Conservation (phyloP, 108 stramenopile species). For the Phaeodactylum tricornutum region DNA sequence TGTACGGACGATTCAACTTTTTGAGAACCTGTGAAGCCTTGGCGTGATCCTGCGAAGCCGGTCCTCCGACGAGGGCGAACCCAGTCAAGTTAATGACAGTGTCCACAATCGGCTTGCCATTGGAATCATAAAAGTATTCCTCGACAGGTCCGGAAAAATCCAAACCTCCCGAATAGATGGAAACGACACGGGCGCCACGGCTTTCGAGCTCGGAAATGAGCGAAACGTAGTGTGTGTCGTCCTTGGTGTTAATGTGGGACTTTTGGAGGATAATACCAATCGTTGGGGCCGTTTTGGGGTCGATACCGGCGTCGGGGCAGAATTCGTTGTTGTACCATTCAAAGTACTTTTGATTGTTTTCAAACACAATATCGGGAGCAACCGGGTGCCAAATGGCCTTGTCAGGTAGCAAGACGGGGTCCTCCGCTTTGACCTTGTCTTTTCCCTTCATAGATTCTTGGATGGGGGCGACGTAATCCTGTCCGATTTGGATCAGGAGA, state of each 20-base stretch:
- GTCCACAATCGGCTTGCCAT: conserved; percentile 80
- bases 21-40: conserved; percentile 89
- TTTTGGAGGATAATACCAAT: conserved; percentile 94
- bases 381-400: conserved; percentile 98
- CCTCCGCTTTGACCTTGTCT: conserved; percentile 66
- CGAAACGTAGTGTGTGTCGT: conserved; percentile 94
- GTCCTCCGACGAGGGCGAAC: conserved; percentile 93
- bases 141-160: conserved; percentile 95
- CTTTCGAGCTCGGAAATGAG: conserved; percentile 91
- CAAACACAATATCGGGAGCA: conserved; percentile 86
- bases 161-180: conserved; percentile 91
- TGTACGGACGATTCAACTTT: conserved; percentile 85
- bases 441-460: conserved; percentile 69
- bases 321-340: conserved; percentile 91
- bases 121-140: conserved; percentile 84
- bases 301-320: conserved; percentile 91
- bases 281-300: conserved; percentile 75
- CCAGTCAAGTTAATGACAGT: conserved; percentile 94
- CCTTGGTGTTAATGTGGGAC: conserved; percentile 97
- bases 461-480: conserved; percentile 83
- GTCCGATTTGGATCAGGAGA: conserved; percentile 86
- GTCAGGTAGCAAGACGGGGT: conserved; percentile 93
- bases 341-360: conserved; percentile 75
- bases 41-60: conserved; percentile 92
- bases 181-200: conserved; percentile 85